These are phyloP conservation scores for button mushroom (Agaricus bisporus) DNA, from an alignment of 768 basidiomycete genomes.

Conservation along the genomic window DNA sequence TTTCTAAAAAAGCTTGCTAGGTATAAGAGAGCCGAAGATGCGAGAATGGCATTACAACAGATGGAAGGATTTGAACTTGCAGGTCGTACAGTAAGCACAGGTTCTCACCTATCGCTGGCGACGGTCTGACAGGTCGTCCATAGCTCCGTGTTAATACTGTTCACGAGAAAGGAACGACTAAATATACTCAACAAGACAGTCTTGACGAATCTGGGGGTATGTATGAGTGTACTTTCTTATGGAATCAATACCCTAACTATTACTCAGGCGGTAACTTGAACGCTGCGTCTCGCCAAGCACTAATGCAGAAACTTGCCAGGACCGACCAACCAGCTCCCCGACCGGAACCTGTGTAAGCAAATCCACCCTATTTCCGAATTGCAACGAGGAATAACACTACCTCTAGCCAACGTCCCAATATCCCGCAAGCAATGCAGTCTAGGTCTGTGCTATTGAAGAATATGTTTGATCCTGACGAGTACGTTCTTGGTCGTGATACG, in stretches of 20 bases:
- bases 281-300: constrained; percentile 95
- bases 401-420: constrained; percentile 64
- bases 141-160: constrained; percentile 89
- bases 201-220: constrained; percentile 88
- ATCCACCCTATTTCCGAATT: constrained; percentile 10
- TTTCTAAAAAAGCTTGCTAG: constrained; percentile 27
- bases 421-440: constrained; percentile 85
- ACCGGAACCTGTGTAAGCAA: constrained; percentile 55
- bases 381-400: not conserved
- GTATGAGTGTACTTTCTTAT: not conserved
- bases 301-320: constrained; percentile 99
- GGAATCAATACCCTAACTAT: not conserved
- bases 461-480: constrained; percentile 99
- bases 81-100: constrained; percentile 71
- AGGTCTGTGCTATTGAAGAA: constrained; percentile 85
- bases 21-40: constrained; percentile 88
- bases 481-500: constrained; percentile 21
- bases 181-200: constrained; percentile 71
- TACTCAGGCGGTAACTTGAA: constrained; percentile 89
- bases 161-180: constrained; percentile 80
- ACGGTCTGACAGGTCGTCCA: not conserved
- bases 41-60: constrained; percentile 94
- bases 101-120: constrained; percentile 3
- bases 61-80: constrained; percentile 99
- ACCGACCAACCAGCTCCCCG: constrained; percentile 59